Conservation (phyloP, 2,329 filamentous ascomycete genomes). For the Sphaceloma murrayae region DNA sequence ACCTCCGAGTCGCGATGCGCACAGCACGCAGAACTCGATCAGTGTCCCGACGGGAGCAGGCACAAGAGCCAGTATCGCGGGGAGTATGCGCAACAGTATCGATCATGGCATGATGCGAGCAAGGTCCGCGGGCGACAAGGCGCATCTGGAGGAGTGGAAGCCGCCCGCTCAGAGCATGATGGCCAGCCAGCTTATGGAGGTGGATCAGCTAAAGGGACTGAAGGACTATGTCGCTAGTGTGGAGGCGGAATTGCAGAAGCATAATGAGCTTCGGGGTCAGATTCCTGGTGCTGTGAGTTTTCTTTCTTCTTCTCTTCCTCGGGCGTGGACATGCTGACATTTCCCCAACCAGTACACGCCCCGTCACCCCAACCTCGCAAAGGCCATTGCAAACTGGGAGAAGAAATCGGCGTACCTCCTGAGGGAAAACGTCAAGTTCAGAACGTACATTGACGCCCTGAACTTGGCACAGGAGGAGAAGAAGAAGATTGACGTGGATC, state of each 20-base stretch:
- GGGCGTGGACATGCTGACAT: slow-evolving; percentile 15
- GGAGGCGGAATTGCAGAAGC: slow-evolving; percentile 72
- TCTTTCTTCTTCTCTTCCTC: not conserved
- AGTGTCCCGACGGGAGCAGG: slow-evolving; percentile 15
- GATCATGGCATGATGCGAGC: slow-evolving; percentile 48
- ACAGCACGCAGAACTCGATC: slow-evolving; percentile 20
- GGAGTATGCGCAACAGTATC: slow-evolving; percentile 50
- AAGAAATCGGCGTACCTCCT: slow-evolving; percentile 86
- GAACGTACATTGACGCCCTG: slow-evolving; percentile 85
- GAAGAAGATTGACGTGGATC: slow-evolving; percentile 47
- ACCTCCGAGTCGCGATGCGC: slow-evolving; percentile 1
- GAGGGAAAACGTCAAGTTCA: slow-evolving; percentile 91
- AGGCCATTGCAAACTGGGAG: slow-evolving; percentile 95
- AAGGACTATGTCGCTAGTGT: slow-evolving; percentile 72
- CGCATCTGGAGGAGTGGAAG: slow-evolving; percentile 77
- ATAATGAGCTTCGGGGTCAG: slow-evolving; percentile 78
- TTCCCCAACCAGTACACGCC: slow-evolving; percentile 56
- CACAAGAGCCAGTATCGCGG: slow-evolving; percentile 29
- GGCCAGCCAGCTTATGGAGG: slow-evolving; percentile 65
- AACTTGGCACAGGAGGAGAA: slow-evolving; percentile 60
- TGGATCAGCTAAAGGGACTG: slow-evolving; percentile 69
- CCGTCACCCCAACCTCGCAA: slow-evolving; percentile 66
- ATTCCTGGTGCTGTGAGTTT: slow-evolving; percentile 67
- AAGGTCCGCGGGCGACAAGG: slow-evolving; percentile 73
- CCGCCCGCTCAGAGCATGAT: slow-evolving; percentile 87